Evolutionary conservation across 306 rosid genomes (phyloP).

Genomic region (Glycine tomentella): DNA sequence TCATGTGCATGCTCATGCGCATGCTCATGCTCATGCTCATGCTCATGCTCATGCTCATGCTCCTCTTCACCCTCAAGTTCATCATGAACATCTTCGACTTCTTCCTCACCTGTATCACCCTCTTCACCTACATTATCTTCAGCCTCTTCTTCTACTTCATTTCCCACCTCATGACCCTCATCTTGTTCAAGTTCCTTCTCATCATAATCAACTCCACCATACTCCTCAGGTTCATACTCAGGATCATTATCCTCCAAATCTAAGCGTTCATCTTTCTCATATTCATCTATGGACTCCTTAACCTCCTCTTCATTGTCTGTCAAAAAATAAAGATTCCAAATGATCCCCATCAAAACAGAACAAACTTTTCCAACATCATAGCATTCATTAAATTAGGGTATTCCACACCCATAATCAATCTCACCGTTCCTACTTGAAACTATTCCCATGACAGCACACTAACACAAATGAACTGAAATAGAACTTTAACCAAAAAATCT

Average conservation of each 20-base stretch:
- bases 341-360: constrained; percentile 52
- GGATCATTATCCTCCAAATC: constrained; percentile 98
- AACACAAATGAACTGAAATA: constrained; percentile 24
- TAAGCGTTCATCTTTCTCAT: constrained; percentile 85
- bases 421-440: constrained; percentile 24
- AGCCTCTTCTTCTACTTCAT: constrained; percentile 75
- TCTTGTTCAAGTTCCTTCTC: constrained; percentile 93
- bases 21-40: constrained; percentile 71
- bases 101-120: constrained; percentile 84
- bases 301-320: constrained; percentile 84
- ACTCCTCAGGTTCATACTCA: constrained; percentile 89
- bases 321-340: constrained; percentile 52
- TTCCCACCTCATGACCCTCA: constrained; percentile 72
- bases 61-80: constrained; percentile 83
- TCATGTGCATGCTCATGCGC: too few relatives aligned
- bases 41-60: constrained; percentile 75
- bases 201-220: constrained; percentile 89
- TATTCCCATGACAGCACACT: constrained; percentile 2
- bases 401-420: constrained; percentile 36
- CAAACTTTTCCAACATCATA: constrained; percentile 46
- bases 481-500: constrained; percentile 12
- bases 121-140: constrained; percentile 80
- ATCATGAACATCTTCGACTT: constrained; percentile 76
- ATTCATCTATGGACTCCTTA: constrained; percentile 81
- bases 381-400: constrained; percentile 26